Percentiles rank a stretch among this genome's conserved stretches.
phyloP scores from a whole-genome alignment of 352 stramenopile species.

The Pythium aquatile region DNA sequence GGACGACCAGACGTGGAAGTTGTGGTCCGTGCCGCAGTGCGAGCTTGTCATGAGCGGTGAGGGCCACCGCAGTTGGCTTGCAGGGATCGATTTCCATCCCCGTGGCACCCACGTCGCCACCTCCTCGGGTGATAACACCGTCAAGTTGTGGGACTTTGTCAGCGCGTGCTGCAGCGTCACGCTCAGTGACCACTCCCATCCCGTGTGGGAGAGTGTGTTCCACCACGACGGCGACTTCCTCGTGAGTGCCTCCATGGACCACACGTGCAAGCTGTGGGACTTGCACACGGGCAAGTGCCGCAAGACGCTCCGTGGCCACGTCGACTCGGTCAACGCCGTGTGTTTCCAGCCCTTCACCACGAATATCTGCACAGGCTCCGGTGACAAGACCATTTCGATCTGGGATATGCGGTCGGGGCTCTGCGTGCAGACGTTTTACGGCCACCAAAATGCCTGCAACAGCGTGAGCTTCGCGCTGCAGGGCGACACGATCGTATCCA shows the following conservation, averaged over 20 bases:
- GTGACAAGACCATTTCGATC: conserved; percentile 95
- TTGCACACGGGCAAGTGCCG: conserved; percentile 85
- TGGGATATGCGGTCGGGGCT: conserved; percentile 93
- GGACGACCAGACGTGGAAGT: conserved; percentile 94
- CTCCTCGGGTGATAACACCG: conserved; percentile 89
- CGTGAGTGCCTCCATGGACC: conserved; percentile 91
- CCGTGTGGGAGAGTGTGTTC: conserved; percentile 92
- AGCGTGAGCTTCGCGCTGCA: conserved; percentile 82
- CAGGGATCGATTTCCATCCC: conserved; percentile 90
- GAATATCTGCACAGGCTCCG: conserved; percentile 92
- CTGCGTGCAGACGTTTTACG: conserved; percentile 94
- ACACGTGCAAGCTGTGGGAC: conserved; percentile 94
- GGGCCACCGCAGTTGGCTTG: conserved; percentile 91
- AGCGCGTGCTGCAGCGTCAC: conserved; percentile 86
- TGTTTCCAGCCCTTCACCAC: conserved; percentile 92
- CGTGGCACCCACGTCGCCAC: conserved; percentile 91
- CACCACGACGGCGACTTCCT: conserved; percentile 94
- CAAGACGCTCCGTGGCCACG: conserved; percentile 92
- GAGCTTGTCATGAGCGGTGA: conserved; percentile 96
- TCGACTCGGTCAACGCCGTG: conserved; percentile 93
- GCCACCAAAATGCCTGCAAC: conserved; percentile 94
- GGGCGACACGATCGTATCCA: conserved; percentile 90
- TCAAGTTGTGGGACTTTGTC: conserved; percentile 96
- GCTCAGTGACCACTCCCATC: conserved; percentile 91
- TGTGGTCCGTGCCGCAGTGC: conserved; percentile 91